Conservation (phyloP, 2,329 filamentous ascomycete genomes). For the Ophiostoma fasciatum region DNA sequence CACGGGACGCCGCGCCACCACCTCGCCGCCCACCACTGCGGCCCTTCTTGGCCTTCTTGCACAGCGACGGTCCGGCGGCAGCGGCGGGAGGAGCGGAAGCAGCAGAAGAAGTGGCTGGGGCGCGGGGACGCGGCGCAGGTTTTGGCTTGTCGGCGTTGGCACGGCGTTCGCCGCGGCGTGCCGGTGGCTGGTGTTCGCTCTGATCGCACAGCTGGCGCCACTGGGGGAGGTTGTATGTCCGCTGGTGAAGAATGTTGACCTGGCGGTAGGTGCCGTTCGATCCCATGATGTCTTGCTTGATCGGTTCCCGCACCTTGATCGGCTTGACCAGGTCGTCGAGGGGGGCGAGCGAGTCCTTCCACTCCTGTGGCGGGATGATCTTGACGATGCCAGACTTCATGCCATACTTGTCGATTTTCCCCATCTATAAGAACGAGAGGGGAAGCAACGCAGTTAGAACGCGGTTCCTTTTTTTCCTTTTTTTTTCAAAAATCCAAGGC, state of each 20-base stretch:
- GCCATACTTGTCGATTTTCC: conserved; percentile 80
- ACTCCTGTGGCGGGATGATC: conserved; percentile 84
- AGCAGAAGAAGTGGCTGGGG: conserved; percentile 13
- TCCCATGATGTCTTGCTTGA: conserved; percentile 96
- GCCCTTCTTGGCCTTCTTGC: conserved; percentile 15
- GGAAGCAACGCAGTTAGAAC: conserved; percentile 15
- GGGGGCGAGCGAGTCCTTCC: conserved; percentile 65
- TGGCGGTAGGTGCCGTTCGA: conserved; percentile 92
- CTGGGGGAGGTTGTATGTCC: conserved; percentile 91
- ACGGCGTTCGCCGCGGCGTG: conserved; percentile 69
- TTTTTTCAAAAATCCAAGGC: too few relatives aligned
- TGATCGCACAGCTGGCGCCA: conserved; percentile 91
- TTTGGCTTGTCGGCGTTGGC: conserved; percentile 42
- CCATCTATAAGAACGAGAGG: conserved; percentile 34
- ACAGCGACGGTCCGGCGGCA: conserved; percentile 5
- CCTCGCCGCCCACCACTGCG: too few relatives aligned
- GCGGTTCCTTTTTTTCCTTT: too few relatives aligned
- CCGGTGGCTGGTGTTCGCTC: conserved; percentile 89
- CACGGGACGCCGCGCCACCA: too few relatives aligned
- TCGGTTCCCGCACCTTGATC: conserved; percentile 88
- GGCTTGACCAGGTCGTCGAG: conserved; percentile 80
- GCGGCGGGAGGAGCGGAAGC: conserved; percentile 9
- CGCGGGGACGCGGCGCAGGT: conserved; percentile 23
- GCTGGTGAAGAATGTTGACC: conserved; percentile 89
- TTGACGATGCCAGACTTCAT: conserved; percentile 98